Base-by-base conservation (phyloP, 805 yeast species). In the Kazachstania taianensis region DNA sequence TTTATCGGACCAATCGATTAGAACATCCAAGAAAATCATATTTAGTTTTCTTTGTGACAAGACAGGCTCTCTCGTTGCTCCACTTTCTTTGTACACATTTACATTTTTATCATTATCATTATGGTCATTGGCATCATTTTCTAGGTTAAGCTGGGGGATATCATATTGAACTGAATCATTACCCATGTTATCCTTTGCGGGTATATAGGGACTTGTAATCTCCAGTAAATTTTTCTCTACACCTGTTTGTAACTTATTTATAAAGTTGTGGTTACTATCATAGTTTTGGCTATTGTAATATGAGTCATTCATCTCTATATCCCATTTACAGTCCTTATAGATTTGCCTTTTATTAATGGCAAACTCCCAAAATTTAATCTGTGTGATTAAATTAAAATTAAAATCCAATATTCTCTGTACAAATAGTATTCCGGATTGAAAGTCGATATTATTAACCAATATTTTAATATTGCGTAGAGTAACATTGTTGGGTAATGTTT, bases 171-270 rank as follows among this genome's bases (percentile, higher is more conserved):
- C n/a, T n/a, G n/a, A n/a, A n/a, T n/a, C n/a, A n/a, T n/a, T n/a
- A n/a, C n/a, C n/a, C n/a, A n/a, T n/a, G n/a, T n/a, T n/a, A n/a
- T n/a, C n/a, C n/a, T n/a, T n/a, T n/a, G n/a, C n/a, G n/a, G n/a
- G n/a, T n/a, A n/a, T 9, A 31, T 43, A 43, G 1, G 55, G 51
- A 20, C 44, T 48, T 1, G 47, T 33, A 9, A 52, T 46, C 20
- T 45, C 43, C 22, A 46, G 24, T 8, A 48, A 44, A 5, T 46
- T 48, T 19, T 40, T 44, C 12, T 35, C 35, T 5, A 41, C 37
- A 26, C 41, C 44, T 19, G 32, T 38, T 25, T 52, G 41, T 42
- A 52, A 17, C 39, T 48, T 31, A 42, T 54, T 41, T 32, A 44
- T 29, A 40, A 46, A 32, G 5, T 24, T 22, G 25, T 9, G 12